Conservation (phyloP, 164 flowering plant species). For the Platanus orientalis region DNA sequence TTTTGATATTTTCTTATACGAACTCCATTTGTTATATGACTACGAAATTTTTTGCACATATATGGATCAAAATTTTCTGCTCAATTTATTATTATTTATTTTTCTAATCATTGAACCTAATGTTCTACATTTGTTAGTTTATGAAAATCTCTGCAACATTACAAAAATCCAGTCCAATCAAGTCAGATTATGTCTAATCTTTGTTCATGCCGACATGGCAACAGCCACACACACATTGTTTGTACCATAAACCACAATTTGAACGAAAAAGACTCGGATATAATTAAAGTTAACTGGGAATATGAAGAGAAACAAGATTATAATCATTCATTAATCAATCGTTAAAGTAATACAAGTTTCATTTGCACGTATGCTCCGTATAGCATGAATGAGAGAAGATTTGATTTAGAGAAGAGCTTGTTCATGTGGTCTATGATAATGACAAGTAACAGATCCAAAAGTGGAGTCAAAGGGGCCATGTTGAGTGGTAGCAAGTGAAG, state of each 20-base stretch:
- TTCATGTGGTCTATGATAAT: conserved; percentile 11
- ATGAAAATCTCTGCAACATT: background rate
- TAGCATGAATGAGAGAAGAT: conserved; percentile 2
- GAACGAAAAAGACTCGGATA: background rate
- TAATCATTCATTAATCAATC: background rate
- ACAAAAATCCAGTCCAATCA: background rate
- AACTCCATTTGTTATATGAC: too few relatives aligned
- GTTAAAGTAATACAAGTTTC: background rate
- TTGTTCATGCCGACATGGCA: conserved; percentile 3
- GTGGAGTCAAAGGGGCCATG: conserved; percentile 32
- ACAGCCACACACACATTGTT: background rate
- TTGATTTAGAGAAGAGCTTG: conserved; percentile 12
- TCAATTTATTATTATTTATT: too few relatives aligned
- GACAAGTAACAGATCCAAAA: conserved; percentile 18
- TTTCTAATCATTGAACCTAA: background rate
- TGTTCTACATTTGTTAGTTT: background rate
- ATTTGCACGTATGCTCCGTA: conserved; percentile 1
- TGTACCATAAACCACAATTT: background rate
- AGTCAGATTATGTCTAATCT: background rate
- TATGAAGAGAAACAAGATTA: background rate
- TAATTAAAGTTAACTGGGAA: background rate
- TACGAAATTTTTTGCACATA: too few relatives aligned
- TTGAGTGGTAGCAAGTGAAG: conserved; percentile 27
- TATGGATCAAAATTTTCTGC: too few relatives aligned
- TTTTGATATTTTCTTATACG: too few relatives aligned